Base-by-base conservation (phyloP, 73 alveolate species). In the Paramecium tetraurelia region DNA sequence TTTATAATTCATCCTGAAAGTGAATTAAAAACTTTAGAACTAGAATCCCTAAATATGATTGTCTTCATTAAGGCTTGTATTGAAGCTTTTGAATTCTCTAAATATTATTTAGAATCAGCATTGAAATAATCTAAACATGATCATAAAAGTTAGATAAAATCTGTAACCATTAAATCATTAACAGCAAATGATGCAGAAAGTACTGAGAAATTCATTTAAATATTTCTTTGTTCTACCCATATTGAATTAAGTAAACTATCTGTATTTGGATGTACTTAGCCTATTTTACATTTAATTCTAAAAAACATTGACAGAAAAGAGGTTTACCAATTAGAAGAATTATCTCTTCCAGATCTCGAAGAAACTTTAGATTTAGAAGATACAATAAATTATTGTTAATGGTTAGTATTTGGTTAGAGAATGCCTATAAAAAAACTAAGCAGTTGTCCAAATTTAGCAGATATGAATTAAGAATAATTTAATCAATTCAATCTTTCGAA, bases 1-100 rank as follows among this genome's bases (percentile, higher is more conserved):
- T 63, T 12, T 27, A 63, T 63, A 22, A 16, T 63, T 63, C 84
- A 63, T 63, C 84, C 84, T 31, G 84, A 63, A 63, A 63, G 84
- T 63, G 27, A 63, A 27, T 63, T 63, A 63, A 63, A 22, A 27
- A n/a, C 27, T 0, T 16, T 63, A 63, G 84, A 63, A 63, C 24
- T 63, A 63, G 27, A 14, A 31, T 22, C 22, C 5, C 31, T 63
- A 7, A 63, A 63, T 63, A 31, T 63, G 84, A 27, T 31, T 27
- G 11, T 27, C 2, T 63, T 63, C 9, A 63, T 63, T 27, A 29
- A 63, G 21, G 84, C 84, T 0, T 63, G 84, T 4, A 27, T 63
- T 1, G 84, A 63, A 31, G 84, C 84, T 3, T 63, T 27, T 63
- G 84, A 63, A 27, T 63, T 12, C 12, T 63, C 84, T 31, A 63